These are phyloP conservation scores for Scedosporium boydii DNA, from an alignment of 2,329 filamentous ascomycete genomes.

Conservation along the genomic window DNA sequence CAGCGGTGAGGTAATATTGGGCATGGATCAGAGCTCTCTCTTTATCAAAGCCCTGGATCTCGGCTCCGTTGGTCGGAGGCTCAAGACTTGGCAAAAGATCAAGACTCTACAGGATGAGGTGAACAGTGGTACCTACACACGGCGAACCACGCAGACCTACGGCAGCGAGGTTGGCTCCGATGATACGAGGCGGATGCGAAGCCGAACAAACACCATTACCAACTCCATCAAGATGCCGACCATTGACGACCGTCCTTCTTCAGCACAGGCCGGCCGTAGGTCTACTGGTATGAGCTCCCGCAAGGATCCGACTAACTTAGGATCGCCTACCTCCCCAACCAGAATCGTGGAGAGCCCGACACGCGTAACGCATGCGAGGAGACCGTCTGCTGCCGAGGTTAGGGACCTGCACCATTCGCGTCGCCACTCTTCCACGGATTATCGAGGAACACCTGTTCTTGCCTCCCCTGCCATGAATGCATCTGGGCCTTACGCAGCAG, in stretches of 20 bases:
- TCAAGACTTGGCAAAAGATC: slow-evolving; percentile 97
- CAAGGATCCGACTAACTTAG: slow-evolving; percentile 33
- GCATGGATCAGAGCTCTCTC: slow-evolving; percentile 90
- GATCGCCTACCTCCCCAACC: slow-evolving; percentile 29
- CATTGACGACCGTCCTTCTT: slow-evolving; percentile 34
- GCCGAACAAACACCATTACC: slow-evolving; percentile 49
- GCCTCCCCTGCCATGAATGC: slow-evolving; percentile 17
- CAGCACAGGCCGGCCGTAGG: slow-evolving; percentile 36
- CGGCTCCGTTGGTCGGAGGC: slow-evolving; percentile 75
- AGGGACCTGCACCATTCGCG: slow-evolving; percentile 75
- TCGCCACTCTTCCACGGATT: slow-evolving; percentile 81
- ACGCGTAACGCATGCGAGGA: slow-evolving; percentile 40
- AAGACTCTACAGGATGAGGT: slow-evolving; percentile 85
- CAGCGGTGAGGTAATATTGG: slow-evolving; percentile 80
- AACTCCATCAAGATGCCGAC: slow-evolving; percentile 32
- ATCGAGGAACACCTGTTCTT: slow-evolving; percentile 32
- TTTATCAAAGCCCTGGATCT: slow-evolving; percentile 95
- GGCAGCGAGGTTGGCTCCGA: slow-evolving; percentile 52
- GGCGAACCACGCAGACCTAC: slow-evolving; percentile 46
- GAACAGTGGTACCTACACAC: slow-evolving; percentile 37
- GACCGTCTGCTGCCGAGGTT: slow-evolving; percentile 73
- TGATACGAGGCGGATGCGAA: slow-evolving; percentile 38
- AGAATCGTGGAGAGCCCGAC: slow-evolving; percentile 34
- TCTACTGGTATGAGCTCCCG: slow-evolving; percentile 40
- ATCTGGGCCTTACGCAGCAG: slow-evolving; percentile 1